These are phyloP conservation scores for Pneumocystis wakefieldiae DNA, from an alignment of 1,139 yeast genomes.

Conservation along the genomic window DNA sequence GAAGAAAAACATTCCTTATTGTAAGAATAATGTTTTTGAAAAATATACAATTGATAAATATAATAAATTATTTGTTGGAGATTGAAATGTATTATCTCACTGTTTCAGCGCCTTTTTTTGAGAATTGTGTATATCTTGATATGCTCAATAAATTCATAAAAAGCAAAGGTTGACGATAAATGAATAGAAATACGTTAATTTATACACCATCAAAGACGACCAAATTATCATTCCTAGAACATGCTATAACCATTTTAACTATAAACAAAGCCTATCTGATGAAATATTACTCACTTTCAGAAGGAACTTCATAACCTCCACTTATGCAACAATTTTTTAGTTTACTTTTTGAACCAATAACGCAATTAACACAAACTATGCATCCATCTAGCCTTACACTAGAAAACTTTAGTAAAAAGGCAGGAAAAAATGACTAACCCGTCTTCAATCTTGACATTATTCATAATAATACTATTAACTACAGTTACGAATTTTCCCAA, in stretches of 20 bases:
- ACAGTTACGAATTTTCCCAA: slow-evolving; percentile 80
- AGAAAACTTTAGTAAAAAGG: slow-evolving; percentile 12
- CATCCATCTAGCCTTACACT: slow-evolving; percentile 63
- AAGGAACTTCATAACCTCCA: slow-evolving; percentile 9
- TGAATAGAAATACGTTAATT: background rate
- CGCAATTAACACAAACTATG: slow-evolving; percentile 57
- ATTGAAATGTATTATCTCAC: too few species aligned
- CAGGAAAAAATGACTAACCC: background rate
- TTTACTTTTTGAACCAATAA: slow-evolving; percentile 27
- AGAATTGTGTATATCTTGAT: too few species aligned
- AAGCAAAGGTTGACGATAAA: too few species aligned
- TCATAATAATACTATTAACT: slow-evolving; percentile 69
- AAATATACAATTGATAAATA: too few species aligned
- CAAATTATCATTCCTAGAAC: background rate
- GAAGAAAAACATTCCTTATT: too few species aligned
- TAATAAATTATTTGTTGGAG: too few species aligned
- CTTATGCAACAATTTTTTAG: slow-evolving; percentile 12
- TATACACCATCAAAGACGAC: background rate
- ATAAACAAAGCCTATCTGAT: slow-evolving; percentile 1
- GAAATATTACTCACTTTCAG: slow-evolving; percentile 6
- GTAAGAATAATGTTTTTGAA: too few species aligned
- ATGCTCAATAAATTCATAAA: too few species aligned
- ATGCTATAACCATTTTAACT: background rate
- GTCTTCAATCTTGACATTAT: slow-evolving; percentile 59
- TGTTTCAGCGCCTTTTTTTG: too few species aligned